Conservation (phyloP, 1,284 basidiomycete genomes). For the Irpex rosettiformis region DNA sequence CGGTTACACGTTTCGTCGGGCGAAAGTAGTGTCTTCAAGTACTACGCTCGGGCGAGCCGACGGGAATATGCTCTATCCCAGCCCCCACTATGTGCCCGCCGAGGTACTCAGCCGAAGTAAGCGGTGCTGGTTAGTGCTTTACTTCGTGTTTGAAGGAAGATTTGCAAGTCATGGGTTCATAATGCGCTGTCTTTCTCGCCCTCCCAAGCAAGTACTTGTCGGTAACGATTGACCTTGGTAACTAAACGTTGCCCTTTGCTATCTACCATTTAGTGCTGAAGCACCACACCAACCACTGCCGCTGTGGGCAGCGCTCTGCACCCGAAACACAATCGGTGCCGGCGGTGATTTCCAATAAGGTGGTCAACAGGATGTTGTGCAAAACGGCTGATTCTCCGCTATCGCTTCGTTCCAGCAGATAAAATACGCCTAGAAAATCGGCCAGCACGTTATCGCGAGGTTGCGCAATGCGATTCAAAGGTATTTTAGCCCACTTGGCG, state of each 20-base stretch:
- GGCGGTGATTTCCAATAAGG: neutral
- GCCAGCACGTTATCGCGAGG: neutral
- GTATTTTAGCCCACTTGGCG: too few relatives aligned
- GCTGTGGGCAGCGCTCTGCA: neutral
- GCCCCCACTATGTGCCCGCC: neutral
- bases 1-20: neutral
- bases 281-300: neutral
- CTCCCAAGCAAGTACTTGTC: neutral
- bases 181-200: too few relatives aligned
- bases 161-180: neutral
- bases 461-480: too few relatives aligned
- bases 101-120: neutral
- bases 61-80: too few relatives aligned
- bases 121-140: neutral
- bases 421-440: too few relatives aligned
- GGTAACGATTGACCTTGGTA: neutral
- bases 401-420: neutral
- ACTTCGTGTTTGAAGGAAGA: neutral
- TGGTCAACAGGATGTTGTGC: neutral
- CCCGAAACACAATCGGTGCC: neutral
- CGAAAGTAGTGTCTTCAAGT: neutral
- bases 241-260: too few relatives aligned
- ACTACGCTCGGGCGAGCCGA: neutral
- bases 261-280: too few relatives aligned
- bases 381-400: neutral